These are phyloP conservation scores for Isabelozyma rhagii DNA, from an alignment of 805 yeast genomes.

Conservation along the genomic window DNA sequence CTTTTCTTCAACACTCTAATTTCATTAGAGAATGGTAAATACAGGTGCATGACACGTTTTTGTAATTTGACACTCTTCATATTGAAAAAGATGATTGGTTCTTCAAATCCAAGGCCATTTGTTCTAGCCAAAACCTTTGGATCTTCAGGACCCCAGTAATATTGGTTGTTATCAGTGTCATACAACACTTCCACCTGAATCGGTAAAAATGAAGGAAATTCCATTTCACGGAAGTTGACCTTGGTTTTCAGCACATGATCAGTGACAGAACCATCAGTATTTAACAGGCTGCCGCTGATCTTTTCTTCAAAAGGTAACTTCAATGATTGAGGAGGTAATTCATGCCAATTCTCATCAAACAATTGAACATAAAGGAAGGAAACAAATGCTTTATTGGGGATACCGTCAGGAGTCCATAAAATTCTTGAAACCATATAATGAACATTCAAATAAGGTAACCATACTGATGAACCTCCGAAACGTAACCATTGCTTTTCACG, in stretches of 20 bases:
- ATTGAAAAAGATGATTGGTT: slow-evolving; percentile 10
- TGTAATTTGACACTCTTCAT: slow-evolving; percentile 6
- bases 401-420: slow-evolving; percentile 11
- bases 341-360: slow-evolving; percentile 18
- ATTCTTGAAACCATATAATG: slow-evolving; percentile 19
- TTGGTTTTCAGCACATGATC: slow-evolving; percentile 5
- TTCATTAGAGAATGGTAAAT: slow-evolving; percentile 11
- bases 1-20: slow-evolving; percentile 10
- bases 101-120: slow-evolving; percentile 9
- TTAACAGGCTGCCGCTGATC: slow-evolving; percentile 6
- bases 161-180: slow-evolving; percentile 3
- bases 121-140: slow-evolving; percentile 10
- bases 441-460: slow-evolving; percentile 15
- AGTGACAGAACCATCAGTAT: slow-evolving; percentile 13
- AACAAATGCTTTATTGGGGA: slow-evolving; percentile 11
- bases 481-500: slow-evolving; percentile 15
- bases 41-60: slow-evolving; percentile 8
- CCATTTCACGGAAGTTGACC: slow-evolving; percentile 11
- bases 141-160: slow-evolving; percentile 14
- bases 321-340: slow-evolving; percentile 11
- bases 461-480: slow-evolving; percentile 19
- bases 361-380: slow-evolving; percentile 18
- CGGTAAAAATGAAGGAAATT: slow-evolving; percentile 16
- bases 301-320: slow-evolving; percentile 16
- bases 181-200: slow-evolving; percentile 10